phyloP scores from a whole-genome alignment of 768 basidiomycete genomes.

The Termitomyces sp. region DNA sequence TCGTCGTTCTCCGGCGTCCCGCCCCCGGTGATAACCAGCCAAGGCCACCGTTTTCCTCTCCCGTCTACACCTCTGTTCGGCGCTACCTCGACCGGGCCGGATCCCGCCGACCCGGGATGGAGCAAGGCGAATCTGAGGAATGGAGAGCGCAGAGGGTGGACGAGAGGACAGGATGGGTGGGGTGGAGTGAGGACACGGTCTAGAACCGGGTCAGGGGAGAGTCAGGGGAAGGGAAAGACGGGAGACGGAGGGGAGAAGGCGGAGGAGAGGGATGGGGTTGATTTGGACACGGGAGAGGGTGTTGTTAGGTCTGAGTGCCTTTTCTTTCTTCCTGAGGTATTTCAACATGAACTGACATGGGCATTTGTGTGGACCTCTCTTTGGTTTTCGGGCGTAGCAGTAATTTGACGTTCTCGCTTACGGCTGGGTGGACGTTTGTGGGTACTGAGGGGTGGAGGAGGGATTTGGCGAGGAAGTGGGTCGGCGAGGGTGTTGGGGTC shows the following conservation, averaged over 20 bases:
- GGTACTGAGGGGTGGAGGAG: conserved; percentile 75
- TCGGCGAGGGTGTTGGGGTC: conserved; percentile 10
- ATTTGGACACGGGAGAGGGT: conserved; percentile 26
- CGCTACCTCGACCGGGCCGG: not conserved
- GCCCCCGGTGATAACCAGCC: not conserved
- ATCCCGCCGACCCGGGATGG: conserved; percentile 24
- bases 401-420: conserved; percentile 76
- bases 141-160: conserved; percentile 61
- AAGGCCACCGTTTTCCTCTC: not conserved
- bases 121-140: conserved; percentile 36
- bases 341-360: conserved; percentile 9
- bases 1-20: not conserved
- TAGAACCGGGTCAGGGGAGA: conserved; percentile 2
- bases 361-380: not conserved
- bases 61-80: not conserved
- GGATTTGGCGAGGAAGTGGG: conserved; percentile 59
- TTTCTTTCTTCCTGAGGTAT: not conserved
- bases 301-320: conserved; percentile 59
- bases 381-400: conserved; percentile 40
- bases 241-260: conserved; percentile 33
- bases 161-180: conserved; percentile 68
- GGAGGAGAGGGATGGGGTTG: conserved; percentile 25
- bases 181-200: conserved; percentile 34
- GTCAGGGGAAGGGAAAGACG: conserved; percentile 17
- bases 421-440: conserved; percentile 69